phyloP scores from a whole-genome alignment of 768 basidiomycete species.

The Asterophora lycoperdoides region DNA sequence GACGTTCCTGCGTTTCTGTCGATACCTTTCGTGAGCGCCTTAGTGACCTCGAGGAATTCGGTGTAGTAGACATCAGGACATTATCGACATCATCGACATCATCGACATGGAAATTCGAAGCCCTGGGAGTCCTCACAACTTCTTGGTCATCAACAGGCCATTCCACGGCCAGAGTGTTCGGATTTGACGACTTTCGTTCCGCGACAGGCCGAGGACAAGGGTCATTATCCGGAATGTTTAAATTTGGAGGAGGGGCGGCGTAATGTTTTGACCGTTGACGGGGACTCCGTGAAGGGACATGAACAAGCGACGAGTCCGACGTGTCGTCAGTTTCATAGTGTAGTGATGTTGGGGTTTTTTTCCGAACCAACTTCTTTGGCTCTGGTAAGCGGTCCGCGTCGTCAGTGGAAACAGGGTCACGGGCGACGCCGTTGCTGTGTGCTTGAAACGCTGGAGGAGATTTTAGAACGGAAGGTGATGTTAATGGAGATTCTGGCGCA shows the following conservation, averaged over 20 bases:
- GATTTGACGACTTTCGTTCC: slow-evolving; percentile 38
- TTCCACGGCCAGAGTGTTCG: slow-evolving; percentile 48
- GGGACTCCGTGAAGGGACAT: slow-evolving; percentile 33
- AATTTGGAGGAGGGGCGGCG: slow-evolving; percentile 39
- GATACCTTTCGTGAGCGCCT: slow-evolving; percentile 40
- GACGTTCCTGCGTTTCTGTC: slow-evolving; percentile 28
- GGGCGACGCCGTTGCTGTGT: slow-evolving; percentile 21
- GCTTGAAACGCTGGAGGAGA: slow-evolving; percentile 31
- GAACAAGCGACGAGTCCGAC: slow-evolving; percentile 46
- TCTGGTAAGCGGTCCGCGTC: slow-evolving; percentile 5
- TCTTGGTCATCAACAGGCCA: slow-evolving; percentile 51
- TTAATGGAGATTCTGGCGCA: slow-evolving; percentile 34
- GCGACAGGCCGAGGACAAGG: slow-evolving; percentile 16
- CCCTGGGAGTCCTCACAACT: slow-evolving; percentile 51
- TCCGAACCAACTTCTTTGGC: slow-evolving; percentile 31
- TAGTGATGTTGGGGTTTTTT: slow-evolving; percentile 31
- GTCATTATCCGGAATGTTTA: slow-evolving; percentile 39
- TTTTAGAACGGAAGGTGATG: slow-evolving; percentile 33
- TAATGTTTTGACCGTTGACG: slow-evolving; percentile 54
- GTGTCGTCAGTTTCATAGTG: slow-evolving; percentile 32
- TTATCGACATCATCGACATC: slow-evolving; percentile 28
- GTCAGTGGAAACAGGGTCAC: slow-evolving; percentile 23
- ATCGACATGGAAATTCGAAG: slow-evolving; percentile 41
- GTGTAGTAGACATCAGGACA: slow-evolving; percentile 26
- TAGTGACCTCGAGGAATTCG: slow-evolving; percentile 24